phyloP scores from a whole-genome alignment of 78 protist genomes.

The Planoprotostelium fungivorum region DNA sequence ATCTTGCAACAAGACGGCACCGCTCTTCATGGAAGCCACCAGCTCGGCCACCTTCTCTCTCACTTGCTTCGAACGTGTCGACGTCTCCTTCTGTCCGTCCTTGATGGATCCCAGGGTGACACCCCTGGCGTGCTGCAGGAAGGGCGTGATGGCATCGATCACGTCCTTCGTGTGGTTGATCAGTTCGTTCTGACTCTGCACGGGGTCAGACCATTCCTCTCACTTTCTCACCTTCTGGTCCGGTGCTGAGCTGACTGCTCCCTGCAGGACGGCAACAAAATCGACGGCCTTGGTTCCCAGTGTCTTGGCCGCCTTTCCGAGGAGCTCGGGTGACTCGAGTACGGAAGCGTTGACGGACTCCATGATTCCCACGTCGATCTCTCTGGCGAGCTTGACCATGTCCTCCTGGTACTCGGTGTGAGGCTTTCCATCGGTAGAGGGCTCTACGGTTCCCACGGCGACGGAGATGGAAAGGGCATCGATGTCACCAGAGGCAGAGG shows the following conservation, averaged over 20 bases:
- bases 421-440: not conserved
- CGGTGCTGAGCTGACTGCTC: conserved; percentile 21
- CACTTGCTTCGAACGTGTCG: conserved; percentile 17
- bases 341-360: conserved; percentile 45
- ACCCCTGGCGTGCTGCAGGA: conserved; percentile 5
- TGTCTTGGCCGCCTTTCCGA: conserved; percentile 47
- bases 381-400: conserved; percentile 36
- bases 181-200: conserved; percentile 18
- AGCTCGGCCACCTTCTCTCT: conserved; percentile 32
- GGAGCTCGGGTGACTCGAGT: conserved; percentile 54
- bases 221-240: conserved; percentile 41
- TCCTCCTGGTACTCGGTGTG: conserved; percentile 34
- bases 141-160: conserved; percentile 26
- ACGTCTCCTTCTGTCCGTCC: not conserved
- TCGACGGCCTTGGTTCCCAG: conserved; percentile 22
- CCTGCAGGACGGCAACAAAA: conserved; percentile 6
- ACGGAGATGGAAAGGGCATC: conserved; percentile 46
- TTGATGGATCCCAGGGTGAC: not conserved
- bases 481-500: conserved; percentile 31
- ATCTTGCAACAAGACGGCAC: conserved; percentile 51
- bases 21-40: conserved; percentile 45
- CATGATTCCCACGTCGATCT: conserved; percentile 35
- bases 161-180: conserved; percentile 39
- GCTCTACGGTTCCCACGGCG: conserved; percentile 56
- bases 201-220: no score